Evolutionary conservation across 148 eudicot genomes (phyloP).

Genomic region (Amaranthus palmeri): DNA sequence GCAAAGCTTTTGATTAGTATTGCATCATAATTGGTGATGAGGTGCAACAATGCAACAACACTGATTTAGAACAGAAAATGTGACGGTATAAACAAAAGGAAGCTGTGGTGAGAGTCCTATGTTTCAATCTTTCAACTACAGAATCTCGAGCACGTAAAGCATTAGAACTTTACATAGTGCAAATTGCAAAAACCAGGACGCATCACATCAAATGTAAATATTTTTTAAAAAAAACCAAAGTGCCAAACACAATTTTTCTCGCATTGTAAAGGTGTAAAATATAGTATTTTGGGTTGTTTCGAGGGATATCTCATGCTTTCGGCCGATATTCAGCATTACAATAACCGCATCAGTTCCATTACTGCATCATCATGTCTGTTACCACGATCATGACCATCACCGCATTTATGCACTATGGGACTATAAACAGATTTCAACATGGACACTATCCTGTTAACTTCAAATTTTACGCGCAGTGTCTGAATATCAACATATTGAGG

Average conservation of each 20-base stretch:
- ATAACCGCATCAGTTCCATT: too few relatives aligned
- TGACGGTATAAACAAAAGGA: neutral
- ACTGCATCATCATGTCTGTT: too few relatives aligned
- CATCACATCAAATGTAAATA: too few relatives aligned
- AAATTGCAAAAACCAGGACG: too few relatives aligned
- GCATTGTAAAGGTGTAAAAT: too few relatives aligned
- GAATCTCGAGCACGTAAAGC: neutral
- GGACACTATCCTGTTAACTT: neutral
- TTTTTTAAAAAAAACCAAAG: too few relatives aligned
- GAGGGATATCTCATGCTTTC: too few relatives aligned
- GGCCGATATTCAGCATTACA: too few relatives aligned
- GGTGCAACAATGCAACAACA: neutral
- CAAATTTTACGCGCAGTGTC: neutral
- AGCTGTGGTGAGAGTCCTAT: neutral
- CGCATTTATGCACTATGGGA: too few relatives aligned
- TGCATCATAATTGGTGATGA: neutral
- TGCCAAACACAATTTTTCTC: too few relatives aligned
- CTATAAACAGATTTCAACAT: neutral
- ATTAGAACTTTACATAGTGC: neutral
- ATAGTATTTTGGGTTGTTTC: too few relatives aligned
- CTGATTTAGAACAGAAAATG: neutral
- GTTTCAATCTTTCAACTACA: neutral
- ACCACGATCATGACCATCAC: too few relatives aligned
- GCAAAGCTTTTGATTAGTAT: neutral
- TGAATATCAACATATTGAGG: neutral